These are phyloP conservation scores for Beauveria medogensis DNA, from an alignment of 2,329 filamentous ascomycete species.

Conservation along the genomic window DNA sequence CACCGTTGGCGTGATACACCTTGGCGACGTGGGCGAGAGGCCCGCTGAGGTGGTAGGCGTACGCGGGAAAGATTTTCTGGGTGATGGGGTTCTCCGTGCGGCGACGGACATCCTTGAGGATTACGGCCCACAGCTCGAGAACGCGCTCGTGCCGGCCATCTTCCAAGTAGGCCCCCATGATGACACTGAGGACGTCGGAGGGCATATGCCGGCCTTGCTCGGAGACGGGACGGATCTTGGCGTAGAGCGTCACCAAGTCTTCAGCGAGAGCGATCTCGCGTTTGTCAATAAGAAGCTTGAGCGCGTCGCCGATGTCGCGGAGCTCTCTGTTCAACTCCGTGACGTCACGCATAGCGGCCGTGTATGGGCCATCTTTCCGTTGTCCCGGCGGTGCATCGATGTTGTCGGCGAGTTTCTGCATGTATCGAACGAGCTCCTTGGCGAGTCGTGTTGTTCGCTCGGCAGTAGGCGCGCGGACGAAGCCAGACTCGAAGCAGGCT, in stretches of 20 bases:
- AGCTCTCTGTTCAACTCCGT: constrained; percentile 20
- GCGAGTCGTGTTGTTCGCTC: constrained; percentile 19
- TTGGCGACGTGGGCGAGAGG: constrained; percentile 42
- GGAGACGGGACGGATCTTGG: constrained; percentile 29
- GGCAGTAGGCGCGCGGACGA: constrained; percentile 17
- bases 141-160: constrained; percentile 53
- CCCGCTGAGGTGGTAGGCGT: constrained; percentile 45
- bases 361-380: not conserved
- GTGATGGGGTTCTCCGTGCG: constrained; percentile 15
- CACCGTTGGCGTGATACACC: constrained; percentile 30
- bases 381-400: not conserved
- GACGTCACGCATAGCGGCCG: constrained; percentile 14
- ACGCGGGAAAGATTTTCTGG: constrained; percentile 31
- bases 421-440: constrained; percentile 22
- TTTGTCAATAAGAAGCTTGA: constrained; percentile 26
- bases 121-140: constrained; percentile 61
- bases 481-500: constrained; percentile 33
- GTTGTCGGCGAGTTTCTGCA: constrained; percentile 18
- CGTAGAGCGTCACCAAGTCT: constrained; percentile 49
- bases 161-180: constrained; percentile 60
- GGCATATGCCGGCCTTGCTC: constrained; percentile 33
- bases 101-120: constrained; percentile 51
- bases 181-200: constrained; percentile 47
- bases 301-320: constrained; percentile 24
- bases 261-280: constrained; percentile 45